A percentile compares a stretch with the other conserved stretches of the same genome.
These are phyloP conservation scores for Eucalyptus dawsonii DNA, from an alignment of 345 rosid species.

Conservation along the genomic window DNA sequence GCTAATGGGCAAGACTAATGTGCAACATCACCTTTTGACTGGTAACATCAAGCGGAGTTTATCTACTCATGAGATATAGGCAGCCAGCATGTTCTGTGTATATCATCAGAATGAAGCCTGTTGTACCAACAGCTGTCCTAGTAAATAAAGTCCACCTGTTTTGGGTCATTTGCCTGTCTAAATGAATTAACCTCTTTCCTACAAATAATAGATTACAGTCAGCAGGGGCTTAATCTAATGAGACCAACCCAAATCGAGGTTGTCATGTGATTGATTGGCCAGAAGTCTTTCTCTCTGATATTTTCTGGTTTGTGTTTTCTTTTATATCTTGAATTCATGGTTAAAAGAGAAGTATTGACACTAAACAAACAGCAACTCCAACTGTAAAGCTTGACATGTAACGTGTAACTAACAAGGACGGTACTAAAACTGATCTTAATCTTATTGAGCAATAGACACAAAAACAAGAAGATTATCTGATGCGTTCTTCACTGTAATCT, in stretches of 20 bases:
- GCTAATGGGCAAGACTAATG: neutral
- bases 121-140: neutral
- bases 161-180: neutral
- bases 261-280: neutral
- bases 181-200: neutral
- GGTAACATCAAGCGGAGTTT: neutral
- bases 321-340: neutral
- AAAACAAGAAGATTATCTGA: neutral
- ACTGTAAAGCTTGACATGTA: neutral
- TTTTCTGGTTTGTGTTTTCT: neutral
- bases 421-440: neutral
- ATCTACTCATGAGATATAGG: neutral
- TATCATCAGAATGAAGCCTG: neutral
- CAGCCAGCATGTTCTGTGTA: neutral
- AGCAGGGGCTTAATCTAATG: neutral
- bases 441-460: neutral
- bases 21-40: neutral
- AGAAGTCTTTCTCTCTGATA: neutral
- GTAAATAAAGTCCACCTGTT: neutral
- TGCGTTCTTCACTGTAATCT: neutral
- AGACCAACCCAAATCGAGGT: neutral
- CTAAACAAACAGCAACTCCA: neutral
- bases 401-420: neutral
- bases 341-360: neutral
- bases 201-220: neutral